Percentiles rank a stretch among this genome's conserved stretches.
Evolutionary conservation across 257 asterid species (phyloP).

Genomic region (Gentiana dahurica): DNA sequence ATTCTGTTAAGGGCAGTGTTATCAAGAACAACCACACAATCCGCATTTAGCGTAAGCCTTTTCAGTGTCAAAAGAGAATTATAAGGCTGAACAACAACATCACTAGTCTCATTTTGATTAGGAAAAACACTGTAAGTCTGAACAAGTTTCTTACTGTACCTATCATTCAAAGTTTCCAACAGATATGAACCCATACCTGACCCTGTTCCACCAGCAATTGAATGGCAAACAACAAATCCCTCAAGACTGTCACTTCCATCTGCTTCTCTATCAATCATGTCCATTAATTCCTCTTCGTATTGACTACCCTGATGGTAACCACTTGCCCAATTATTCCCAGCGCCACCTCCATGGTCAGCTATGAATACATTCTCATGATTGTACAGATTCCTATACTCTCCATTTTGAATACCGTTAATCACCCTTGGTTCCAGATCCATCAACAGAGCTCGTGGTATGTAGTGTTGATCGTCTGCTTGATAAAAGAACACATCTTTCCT

Average conservation of each 20-base stretch:
- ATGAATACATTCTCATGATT: slow-evolving; percentile 91
- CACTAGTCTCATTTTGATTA: slow-evolving; percentile 96
- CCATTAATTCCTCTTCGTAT: slow-evolving; percentile 96
- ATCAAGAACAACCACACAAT: slow-evolving; percentile 98
- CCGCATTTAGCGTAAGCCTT: slow-evolving; percentile 90
- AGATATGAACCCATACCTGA: slow-evolving; percentile 99
- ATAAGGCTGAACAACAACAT: slow-evolving; percentile 98
- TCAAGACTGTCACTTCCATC: slow-evolving; percentile 99
- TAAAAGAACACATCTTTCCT: slow-evolving; percentile 97
- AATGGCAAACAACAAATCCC: slow-evolving; percentile 98
- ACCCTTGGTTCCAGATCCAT: slow-evolving; percentile 99
- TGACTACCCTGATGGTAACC: slow-evolving; percentile 98
- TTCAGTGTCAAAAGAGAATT: slow-evolving; percentile 94
- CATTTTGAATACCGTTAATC: slow-evolving; percentile 86
- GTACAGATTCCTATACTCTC: slow-evolving; percentile 92
- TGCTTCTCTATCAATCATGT: slow-evolving; percentile 99
- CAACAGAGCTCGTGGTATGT: slow-evolving; percentile 85
- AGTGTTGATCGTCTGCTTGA: slow-evolving; percentile 99
- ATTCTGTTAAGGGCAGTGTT: slow-evolving; percentile 94
- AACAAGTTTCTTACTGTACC: slow-evolving; percentile 95
- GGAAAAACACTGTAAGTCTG: slow-evolving; percentile 99
- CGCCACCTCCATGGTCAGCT: slow-evolving; percentile 97
- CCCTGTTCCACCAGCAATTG: slow-evolving; percentile 98
- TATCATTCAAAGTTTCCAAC: slow-evolving; percentile 91
- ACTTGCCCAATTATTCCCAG: slow-evolving; percentile 99